Evolutionary conservation across 208 protist genomes (phyloP).

Genomic region (Naegleria gruberi): DNA sequence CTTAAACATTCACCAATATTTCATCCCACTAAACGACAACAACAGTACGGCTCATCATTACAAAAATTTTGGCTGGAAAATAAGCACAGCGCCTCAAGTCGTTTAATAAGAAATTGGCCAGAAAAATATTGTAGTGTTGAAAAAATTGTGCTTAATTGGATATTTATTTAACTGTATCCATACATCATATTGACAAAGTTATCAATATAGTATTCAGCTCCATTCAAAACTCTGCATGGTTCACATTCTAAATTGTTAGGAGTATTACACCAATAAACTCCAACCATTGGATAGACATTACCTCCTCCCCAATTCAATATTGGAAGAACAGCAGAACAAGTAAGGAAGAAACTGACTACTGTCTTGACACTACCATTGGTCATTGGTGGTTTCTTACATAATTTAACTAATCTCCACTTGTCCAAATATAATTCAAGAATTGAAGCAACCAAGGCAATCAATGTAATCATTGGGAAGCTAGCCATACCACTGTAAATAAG

Average conservation of each 20-base stretch:
- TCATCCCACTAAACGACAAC: too few relatives aligned
- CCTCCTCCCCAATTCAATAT: conserved; percentile 8
- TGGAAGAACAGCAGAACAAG: not conserved
- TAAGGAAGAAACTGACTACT: not conserved
- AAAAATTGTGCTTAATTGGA: too few relatives aligned
- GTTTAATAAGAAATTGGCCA: too few relatives aligned
- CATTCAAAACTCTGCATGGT: not conserved
- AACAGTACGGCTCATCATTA: too few relatives aligned
- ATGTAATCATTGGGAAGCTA: not conserved
- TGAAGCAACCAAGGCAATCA: not conserved
- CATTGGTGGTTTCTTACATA: conserved; percentile 1
- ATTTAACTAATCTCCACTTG: not conserved
- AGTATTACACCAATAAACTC: not conserved
- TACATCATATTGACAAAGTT: not conserved
- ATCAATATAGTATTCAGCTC: not conserved
- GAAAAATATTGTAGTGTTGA: too few relatives aligned
- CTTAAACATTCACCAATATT: too few relatives aligned
- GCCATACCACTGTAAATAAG: conserved; percentile 14
- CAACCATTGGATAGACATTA: not conserved
- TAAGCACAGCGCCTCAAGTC: too few relatives aligned
- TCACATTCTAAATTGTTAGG: not conserved
- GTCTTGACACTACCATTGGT: not conserved
- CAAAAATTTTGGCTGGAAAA: too few relatives aligned
- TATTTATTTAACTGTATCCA: not conserved
- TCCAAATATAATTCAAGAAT: conserved; percentile 3